Conservation (phyloP, 805 yeast species). For the Starmera dryadoides region DNA sequence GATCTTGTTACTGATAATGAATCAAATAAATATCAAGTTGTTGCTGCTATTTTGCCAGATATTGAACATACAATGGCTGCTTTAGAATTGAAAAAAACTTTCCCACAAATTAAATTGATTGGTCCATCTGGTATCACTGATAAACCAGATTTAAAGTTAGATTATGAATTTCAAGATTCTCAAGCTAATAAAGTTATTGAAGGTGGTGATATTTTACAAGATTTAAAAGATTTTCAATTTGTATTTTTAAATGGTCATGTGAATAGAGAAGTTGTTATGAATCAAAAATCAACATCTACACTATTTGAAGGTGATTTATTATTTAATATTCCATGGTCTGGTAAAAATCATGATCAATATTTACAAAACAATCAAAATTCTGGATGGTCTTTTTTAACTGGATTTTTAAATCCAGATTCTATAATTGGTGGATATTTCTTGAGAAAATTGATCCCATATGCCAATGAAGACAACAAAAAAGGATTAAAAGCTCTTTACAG, state of each 20-base stretch:
- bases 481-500: conserved; percentile 13
- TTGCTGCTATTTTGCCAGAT: conserved; percentile 55
- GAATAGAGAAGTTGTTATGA: conserved; percentile 54
- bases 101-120: conserved; percentile 45
- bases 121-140: conserved; percentile 37
- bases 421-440: conserved; percentile 26
- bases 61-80: conserved; percentile 61
- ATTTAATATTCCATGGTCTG: conserved; percentile 45
- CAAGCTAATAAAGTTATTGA: conserved; percentile 29
- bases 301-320: conserved; percentile 54
- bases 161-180: conserved; percentile 27
- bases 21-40: conserved; percentile 28
- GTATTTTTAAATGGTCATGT: conserved; percentile 47
- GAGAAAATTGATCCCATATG: conserved; percentile 17
- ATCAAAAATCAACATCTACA: conserved; percentile 38
- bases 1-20: conserved; percentile 26
- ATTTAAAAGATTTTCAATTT: conserved; percentile 43
- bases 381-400: conserved; percentile 35
- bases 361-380: conserved; percentile 32
- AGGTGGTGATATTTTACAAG: conserved; percentile 27
- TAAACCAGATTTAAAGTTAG: conserved; percentile 30
- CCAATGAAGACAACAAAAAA: conserved; percentile 6
- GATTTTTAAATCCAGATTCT: conserved; percentile 34
- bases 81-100: conserved; percentile 37
- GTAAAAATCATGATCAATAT: conserved; percentile 46